phyloP scores from a whole-genome alignment of 1,139 yeast genomes.

The Lodderomyces jiufengensis region DNA sequence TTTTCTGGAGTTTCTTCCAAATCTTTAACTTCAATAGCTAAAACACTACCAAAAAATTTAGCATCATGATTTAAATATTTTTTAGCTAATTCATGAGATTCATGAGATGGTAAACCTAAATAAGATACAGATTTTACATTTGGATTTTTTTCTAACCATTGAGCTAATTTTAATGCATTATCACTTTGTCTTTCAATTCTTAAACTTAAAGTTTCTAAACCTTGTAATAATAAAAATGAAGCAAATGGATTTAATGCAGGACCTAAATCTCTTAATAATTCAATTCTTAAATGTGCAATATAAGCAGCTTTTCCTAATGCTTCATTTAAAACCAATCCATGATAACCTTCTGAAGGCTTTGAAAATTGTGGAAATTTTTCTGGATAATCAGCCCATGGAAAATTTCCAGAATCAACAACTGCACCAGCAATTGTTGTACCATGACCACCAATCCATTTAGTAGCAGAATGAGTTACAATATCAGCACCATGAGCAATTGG shows the following conservation, averaged over 20 bases:
- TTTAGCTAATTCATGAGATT: constrained; percentile 75
- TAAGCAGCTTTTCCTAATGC: constrained; percentile 78
- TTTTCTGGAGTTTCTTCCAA: constrained; percentile 44
- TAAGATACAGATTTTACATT: constrained; percentile 86
- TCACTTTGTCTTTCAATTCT: constrained; percentile 89
- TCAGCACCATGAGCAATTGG: constrained; percentile 92
- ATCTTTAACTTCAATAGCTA: constrained; percentile 84
- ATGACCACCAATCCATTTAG: constrained; percentile 98
- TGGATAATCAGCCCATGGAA: constrained; percentile 86
- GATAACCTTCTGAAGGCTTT: constrained; percentile 89
- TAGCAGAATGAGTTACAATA: constrained; percentile 83
- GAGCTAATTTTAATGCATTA: constrained; percentile 80
- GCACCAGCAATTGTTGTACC: constrained; percentile 96
- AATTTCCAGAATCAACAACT: constrained; percentile 83
- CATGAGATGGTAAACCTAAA: constrained; percentile 83
- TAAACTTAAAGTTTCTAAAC: constrained; percentile 88
- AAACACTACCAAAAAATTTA: constrained; percentile 74
- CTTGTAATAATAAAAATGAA: constrained; percentile 80
- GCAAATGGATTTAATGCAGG: constrained; percentile 87
- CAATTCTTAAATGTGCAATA: constrained; percentile 78
- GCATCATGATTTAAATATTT: constrained; percentile 64
- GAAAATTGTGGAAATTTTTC: constrained; percentile 88
- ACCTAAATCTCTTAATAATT: constrained; percentile 88
- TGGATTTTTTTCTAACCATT: constrained; percentile 67
- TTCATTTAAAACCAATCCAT: constrained; percentile 79